Evolutionary conservation across 495 filamentous ascomycete genomes (phyloP).

Genomic region (Hypoxylon cercidicola): DNA sequence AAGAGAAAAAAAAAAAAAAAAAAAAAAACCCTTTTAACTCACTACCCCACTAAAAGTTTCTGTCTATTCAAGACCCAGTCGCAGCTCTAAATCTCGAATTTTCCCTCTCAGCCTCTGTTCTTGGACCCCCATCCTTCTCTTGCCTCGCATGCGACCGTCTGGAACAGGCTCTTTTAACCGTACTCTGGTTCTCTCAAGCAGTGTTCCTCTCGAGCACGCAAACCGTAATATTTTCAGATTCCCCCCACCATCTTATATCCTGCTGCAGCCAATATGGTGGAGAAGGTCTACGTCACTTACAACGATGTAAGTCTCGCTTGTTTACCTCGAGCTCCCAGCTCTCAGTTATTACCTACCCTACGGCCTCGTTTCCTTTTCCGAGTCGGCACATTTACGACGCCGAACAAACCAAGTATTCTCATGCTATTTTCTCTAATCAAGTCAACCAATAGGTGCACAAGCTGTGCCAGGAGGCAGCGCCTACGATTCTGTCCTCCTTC

Average conservation of each 20-base stretch:
- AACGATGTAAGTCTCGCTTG: conserved; percentile 75
- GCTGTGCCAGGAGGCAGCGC: conserved; percentile 86
- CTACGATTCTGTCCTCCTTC: conserved; percentile 82
- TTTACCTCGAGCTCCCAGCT: conserved; percentile 13
- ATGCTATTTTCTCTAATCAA: conserved; percentile 26
- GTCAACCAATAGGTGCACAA: conserved; percentile 81
- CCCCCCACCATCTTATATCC: conserved; percentile 17
- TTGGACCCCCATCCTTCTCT: conserved; percentile 3
- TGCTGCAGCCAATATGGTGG: conserved; percentile 68
- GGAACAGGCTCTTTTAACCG: too few relatives aligned
- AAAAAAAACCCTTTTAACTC: conserved; percentile 5
- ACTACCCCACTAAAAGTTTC: conserved; percentile 35
- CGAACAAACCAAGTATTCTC: neutral
- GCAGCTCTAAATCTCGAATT: conserved; percentile 28
- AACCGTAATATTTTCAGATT: conserved; percentile 1
- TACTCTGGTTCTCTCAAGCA: conserved; percentile 2
- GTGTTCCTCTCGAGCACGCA: conserved; percentile 4
- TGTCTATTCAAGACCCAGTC: conserved; percentile 24
- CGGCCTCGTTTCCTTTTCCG: conserved; percentile 3
- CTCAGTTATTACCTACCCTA: conserved; percentile 10
- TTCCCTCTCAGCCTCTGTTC: conserved; percentile 18
- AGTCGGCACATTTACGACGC: conserved; percentile 9
- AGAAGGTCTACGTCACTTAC: conserved; percentile 95
- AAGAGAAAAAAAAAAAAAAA: conserved; percentile 7
- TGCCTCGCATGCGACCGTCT: too few relatives aligned